phyloP scores from a whole-genome alignment of 345 rosid genomes.

The Triadica sebifera region DNA sequence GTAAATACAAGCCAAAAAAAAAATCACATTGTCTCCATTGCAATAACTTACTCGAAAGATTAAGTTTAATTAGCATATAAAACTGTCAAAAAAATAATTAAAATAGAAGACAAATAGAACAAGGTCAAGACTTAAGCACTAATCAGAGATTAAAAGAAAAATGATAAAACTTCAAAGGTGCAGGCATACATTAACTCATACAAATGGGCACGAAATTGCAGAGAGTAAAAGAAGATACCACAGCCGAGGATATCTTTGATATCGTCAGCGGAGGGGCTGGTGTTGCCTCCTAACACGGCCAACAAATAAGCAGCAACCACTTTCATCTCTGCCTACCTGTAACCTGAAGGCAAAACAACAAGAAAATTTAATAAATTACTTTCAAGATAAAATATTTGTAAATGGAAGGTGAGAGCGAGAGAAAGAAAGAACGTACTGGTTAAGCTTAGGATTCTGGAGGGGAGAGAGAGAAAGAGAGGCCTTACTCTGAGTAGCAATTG shows the following conservation, averaged over 20 bases:
- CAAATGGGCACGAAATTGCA: not conserved
- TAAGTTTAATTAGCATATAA: no score
- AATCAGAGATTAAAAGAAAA: no score
- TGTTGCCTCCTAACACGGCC: conserved; percentile 58
- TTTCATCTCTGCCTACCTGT: conserved; percentile 34
- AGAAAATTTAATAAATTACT: not conserved
- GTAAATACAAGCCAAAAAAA: no score
- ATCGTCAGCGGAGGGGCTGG: conserved; percentile 40
- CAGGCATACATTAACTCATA: not conserved
- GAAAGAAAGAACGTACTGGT: not conserved
- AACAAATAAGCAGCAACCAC: conserved; percentile 54
- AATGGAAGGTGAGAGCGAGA: not conserved
- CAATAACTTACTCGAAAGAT: not conserved
- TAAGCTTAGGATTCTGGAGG: not conserved
- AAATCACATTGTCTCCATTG: not conserved
- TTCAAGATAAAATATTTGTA: not conserved
- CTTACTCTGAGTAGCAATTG: not conserved
- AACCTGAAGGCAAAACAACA: not conserved
- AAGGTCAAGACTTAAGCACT: no score
- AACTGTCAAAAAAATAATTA: no score
- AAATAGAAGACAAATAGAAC: no score
- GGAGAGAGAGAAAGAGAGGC: not conserved
- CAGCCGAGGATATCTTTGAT: conserved; percentile 44
- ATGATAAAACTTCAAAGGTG: no score
- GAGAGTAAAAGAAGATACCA: conserved; percentile 25